These are phyloP conservation scores for Trichocomaceae sp. DNA, from an alignment of 2,329 filamentous ascomycete species.

Conservation along the genomic window DNA sequence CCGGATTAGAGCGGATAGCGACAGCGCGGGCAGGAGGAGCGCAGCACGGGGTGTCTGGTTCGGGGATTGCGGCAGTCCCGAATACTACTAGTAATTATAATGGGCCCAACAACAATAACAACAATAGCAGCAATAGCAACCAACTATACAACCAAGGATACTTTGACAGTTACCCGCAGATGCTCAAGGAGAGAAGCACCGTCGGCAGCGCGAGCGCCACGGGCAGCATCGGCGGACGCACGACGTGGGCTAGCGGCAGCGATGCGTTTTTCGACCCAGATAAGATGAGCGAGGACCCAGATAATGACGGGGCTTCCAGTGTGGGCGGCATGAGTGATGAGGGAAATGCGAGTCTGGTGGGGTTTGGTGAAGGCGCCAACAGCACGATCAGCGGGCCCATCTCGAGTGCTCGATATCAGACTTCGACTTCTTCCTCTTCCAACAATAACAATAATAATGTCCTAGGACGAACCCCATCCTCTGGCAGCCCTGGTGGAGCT, in stretches of 20 bases:
- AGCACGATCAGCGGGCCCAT: conserved; percentile 75
- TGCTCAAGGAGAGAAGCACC: conserved; percentile 67
- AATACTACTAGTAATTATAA: not conserved
- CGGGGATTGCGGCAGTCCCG: conserved; percentile 26
- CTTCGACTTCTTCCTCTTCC: not conserved
- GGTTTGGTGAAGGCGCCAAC: conserved; percentile 85
- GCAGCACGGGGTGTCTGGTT: conserved; percentile 5
- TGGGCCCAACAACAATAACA: not conserved
- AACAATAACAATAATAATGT: not conserved
- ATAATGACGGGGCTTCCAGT: conserved; percentile 55
- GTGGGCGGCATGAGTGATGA: conserved; percentile 78
- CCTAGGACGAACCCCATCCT: conserved; percentile 31
- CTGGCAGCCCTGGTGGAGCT: conserved; percentile 30
- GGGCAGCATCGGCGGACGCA: conserved; percentile 59
- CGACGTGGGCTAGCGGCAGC: conserved; percentile 61
- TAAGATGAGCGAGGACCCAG: conserved; percentile 60
- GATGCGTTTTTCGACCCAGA: conserved; percentile 50
- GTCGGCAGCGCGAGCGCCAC: conserved; percentile 88
- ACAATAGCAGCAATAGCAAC: conserved; percentile 20
- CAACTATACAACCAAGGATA: conserved; percentile 55
- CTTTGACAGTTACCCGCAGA: conserved; percentile 68
- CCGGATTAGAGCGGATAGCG: conserved; percentile 81
- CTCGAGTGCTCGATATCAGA: conserved; percentile 41
- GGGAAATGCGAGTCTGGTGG: conserved; percentile 74
- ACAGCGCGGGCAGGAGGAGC: conserved; percentile 54